Conservation (phyloP, 306 rosid species). For the Vigna mungo region DNA sequence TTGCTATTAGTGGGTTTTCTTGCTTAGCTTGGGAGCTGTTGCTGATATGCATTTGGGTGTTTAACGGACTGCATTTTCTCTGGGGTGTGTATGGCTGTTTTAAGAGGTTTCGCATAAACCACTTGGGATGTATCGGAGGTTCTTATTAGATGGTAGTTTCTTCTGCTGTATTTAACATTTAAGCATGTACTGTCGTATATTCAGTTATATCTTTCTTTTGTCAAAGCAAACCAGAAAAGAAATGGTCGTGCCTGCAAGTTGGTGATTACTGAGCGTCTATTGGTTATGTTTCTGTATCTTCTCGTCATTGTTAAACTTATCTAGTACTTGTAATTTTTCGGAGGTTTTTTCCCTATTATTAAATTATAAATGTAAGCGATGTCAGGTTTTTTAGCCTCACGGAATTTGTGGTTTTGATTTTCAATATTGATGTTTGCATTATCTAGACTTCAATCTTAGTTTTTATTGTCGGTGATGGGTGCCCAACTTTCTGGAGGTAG, state of each 20-base stretch:
- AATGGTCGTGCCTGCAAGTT: background rate
- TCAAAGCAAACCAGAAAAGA: background rate
- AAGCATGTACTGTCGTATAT: background rate
- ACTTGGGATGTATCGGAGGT: background rate
- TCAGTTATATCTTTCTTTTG: background rate
- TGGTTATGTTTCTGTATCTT: background rate
- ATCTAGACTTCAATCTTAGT: background rate
- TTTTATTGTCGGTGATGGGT: background rate
- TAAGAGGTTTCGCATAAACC: background rate
- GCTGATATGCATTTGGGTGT: slow-evolving; percentile 7
- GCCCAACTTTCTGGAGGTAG: background rate
- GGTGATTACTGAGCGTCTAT: background rate
- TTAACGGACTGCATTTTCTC: slow-evolving; percentile 9
- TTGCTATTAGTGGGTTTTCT: slow-evolving; percentile 3
- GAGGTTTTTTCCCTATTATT: background rate
- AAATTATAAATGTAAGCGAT: background rate
- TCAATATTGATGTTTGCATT: slow-evolving; percentile 2
- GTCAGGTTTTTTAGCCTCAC: background rate
- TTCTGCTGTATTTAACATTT: background rate
- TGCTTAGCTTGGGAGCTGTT: background rate
- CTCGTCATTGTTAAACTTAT: background rate
- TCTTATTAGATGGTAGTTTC: background rate
- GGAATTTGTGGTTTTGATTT: background rate
- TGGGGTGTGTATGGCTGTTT: slow-evolving; percentile 7
- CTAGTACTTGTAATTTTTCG: background rate